Evolutionary conservation across 345 rosid genomes (phyloP).

Genomic region (Laguncularia racemosa): DNA sequence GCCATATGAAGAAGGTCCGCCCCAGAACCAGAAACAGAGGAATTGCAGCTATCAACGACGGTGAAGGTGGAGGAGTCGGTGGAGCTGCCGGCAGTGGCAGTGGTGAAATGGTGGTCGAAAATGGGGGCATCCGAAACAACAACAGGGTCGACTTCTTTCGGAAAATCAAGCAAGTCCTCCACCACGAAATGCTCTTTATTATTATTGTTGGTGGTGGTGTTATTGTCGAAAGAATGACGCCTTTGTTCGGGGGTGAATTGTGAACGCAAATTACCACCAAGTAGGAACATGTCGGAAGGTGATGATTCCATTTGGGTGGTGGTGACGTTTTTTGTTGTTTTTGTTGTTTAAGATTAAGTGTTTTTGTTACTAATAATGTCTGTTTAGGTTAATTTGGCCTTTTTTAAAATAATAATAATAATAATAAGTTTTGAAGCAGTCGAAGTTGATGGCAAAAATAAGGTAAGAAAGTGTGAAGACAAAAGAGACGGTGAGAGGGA

Average conservation of each 20-base stretch:
- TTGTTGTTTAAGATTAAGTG: no score
- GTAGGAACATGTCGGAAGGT: no score
- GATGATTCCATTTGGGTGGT: constrained; percentile 11
- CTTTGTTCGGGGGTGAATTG: constrained; percentile 33
- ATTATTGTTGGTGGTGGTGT: constrained; percentile 9
- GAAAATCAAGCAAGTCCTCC: constrained; percentile 85
- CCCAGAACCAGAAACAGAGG: constrained; percentile 41
- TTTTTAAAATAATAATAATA: no score
- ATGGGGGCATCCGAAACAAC: constrained; percentile 14
- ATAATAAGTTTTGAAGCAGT: no score
- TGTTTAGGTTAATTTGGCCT: no score
- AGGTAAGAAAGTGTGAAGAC: not conserved
- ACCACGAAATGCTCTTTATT: constrained; percentile 48
- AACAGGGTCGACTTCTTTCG: constrained; percentile 55
- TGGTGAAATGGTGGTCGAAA: constrained; percentile 21
- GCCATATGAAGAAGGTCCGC: constrained; percentile 22
- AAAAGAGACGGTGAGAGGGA: no score
- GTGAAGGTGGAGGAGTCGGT: constrained; percentile 50
- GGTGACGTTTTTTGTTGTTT: not conserved
- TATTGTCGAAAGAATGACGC: constrained; percentile 24
- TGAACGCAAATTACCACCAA: constrained; percentile 13
- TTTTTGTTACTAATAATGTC: no score
- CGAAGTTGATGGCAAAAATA: not conserved
- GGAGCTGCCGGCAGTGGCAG: constrained; percentile 18
- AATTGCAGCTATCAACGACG: constrained; percentile 56